Base-by-base conservation (phyloP, 345 rosid genomes). In the Gossypium mustelinum region DNA sequence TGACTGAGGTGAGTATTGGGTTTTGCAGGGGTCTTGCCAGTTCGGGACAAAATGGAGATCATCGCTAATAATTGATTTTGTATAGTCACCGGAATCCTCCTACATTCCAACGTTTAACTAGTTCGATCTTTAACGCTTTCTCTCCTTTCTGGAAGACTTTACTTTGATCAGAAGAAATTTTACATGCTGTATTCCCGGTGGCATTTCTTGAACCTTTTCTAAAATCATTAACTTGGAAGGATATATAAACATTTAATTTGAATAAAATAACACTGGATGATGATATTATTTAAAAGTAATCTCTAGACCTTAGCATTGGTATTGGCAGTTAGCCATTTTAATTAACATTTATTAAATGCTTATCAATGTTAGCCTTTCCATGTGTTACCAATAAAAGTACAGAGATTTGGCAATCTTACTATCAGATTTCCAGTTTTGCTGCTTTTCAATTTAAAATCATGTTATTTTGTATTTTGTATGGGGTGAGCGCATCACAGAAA, bases 1-100 rank as follows among this genome's bases (percentile, higher is more conserved):
- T 67, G 72, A 20, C 51, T 17, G 44, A 70, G 70, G 18, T 11
- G 51, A 24, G 5, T 60, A 48, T 9, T 79, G 74, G 75, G 48
- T 64, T 62, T 78, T 85, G 83, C 85, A 89, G 94, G 91, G 87
- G 86, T 74, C 51, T 86, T 79, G 81, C 86, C 2, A 80, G 78
- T 63, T 78, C 78, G 70, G 70, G 82, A 63, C 74, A 71, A 44
- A 85, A 85, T n/a, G 84, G 85, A 75, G 84, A 85, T 76, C 81
- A 78, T 69, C 84, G 89, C 79, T 83, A 79, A 87, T 73, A 5
- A 60, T 43, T 68, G 45, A 44, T 47, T 81, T 56, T 61, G 80
- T 63, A 59, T 51, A 7, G 6, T 55, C 50, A 62, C 11, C 16
- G 59, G 62, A 73, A 64, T 16, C 73, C 59, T 41, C 68, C 16